phyloP scores from a whole-genome alignment of 2,329 filamentous ascomycete genomes.

The Aspergillus caelatus region DNA sequence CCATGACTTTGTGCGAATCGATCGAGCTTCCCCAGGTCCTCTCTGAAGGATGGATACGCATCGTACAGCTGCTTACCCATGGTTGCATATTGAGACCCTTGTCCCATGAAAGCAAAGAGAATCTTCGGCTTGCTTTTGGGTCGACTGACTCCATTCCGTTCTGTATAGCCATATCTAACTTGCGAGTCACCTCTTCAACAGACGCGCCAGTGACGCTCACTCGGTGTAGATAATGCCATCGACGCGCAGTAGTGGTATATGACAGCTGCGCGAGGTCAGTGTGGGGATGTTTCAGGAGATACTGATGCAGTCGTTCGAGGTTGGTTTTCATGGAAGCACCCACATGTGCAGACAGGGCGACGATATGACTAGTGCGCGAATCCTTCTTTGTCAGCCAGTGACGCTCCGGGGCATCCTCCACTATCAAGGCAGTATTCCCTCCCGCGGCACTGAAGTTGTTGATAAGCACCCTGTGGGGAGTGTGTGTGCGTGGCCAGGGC shows the following conservation, averaged over 20 bases:
- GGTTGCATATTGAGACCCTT: too few species aligned
- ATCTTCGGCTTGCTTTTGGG: too few species aligned
- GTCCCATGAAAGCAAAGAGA: too few species aligned
- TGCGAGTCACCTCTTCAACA: neutral
- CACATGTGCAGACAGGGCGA: conserved; percentile 55
- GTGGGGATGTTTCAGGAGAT: neutral
- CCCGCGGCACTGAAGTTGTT: conserved; percentile 73
- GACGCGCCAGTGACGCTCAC: neutral
- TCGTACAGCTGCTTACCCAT: neutral
- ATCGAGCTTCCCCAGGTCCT: too few species aligned
- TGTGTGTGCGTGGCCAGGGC: conserved; percentile 33
- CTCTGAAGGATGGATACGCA: too few species aligned
- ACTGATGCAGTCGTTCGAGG: too few species aligned
- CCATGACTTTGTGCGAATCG: neutral
- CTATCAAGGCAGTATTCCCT: conserved; percentile 66
- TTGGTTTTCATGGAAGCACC: too few species aligned
- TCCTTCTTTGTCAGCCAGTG: conserved; percentile 39
- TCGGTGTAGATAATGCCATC: conserved; percentile 42
- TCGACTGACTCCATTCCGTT: too few species aligned
- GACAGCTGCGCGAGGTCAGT: conserved; percentile 59
- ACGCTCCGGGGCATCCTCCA: conserved; percentile 61
- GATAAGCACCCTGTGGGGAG: conserved; percentile 33
- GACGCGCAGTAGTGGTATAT: conserved; percentile 67
- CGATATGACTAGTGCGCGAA: conserved; percentile 57
- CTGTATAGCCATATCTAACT: neutral